Percentiles rank a stretch among this genome's conserved stretches.
Conservation (phyloP, 441 rosid genomes). For the Kokia cookei region DNA sequence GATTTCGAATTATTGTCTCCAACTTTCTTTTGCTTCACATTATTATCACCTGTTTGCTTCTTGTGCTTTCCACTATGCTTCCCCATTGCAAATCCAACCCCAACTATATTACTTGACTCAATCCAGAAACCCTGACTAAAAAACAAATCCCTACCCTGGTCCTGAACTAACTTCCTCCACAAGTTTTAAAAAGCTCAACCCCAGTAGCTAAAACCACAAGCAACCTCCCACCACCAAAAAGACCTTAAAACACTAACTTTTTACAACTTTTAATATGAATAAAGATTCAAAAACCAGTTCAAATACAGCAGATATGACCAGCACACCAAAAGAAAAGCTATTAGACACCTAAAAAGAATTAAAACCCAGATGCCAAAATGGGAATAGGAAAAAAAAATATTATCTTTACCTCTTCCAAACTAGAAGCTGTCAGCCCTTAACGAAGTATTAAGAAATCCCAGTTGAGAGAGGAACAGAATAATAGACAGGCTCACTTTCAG, state of each 20-base stretch:
- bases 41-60: conserved; percentile 24
- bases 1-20: conserved; percentile 15
- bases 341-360: conserved; percentile 1
- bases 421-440: conserved; percentile 20
- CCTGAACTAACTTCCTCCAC: conserved; percentile 3
- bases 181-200: conserved; percentile 11
- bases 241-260: conserved; percentile 8
- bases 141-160: background rate
- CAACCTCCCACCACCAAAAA: background rate
- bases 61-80: conserved; percentile 40
- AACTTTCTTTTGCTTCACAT: conserved; percentile 28
- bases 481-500: conserved; percentile 10
- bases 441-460: conserved; percentile 26
- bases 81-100: conserved; percentile 31
- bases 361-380: conserved; percentile 10
- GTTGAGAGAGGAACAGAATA: conserved; percentile 26
- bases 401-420: conserved; percentile 19
- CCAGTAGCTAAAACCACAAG: conserved; percentile 5
- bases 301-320: conserved; percentile 6
- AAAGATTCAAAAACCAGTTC: conserved; percentile 10
- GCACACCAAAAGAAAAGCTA: conserved; percentile 14
- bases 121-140: conserved; percentile 7
- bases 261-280: background rate
- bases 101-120: background rate
- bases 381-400: background rate